A percentile compares a stretch with the other conserved stretches of the same genome.
Conservation (phyloP, 2,329 filamentous ascomycete species). For the Pestalotiopsis sp. region DNA sequence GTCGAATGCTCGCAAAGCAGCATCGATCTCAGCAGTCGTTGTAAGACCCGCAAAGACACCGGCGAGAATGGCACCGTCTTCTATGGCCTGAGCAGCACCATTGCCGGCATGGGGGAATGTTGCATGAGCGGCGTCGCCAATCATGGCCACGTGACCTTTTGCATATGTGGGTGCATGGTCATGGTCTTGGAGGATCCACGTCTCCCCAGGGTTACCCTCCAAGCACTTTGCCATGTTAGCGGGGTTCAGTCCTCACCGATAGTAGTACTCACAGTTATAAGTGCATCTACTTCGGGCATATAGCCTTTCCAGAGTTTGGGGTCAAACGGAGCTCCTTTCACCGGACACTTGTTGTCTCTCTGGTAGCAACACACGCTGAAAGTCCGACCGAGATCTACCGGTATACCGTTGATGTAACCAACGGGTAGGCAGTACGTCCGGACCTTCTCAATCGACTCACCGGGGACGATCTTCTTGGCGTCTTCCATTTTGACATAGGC, state of each 20-base stretch:
- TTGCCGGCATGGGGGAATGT: constrained; percentile 18
- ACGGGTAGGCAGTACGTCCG: constrained; percentile 16
- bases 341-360: constrained; percentile 13
- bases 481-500: constrained; percentile 11
- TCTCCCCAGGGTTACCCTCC: constrained; percentile 9
- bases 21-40: constrained; percentile 1
- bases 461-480: constrained; percentile 11
- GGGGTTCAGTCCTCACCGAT: neutral
- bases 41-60: constrained; percentile 10
- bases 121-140: constrained; percentile 18
- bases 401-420: constrained; percentile 18
- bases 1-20: constrained; percentile 14
- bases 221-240: constrained; percentile 10
- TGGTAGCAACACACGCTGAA: constrained; percentile 16
- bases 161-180: constrained; percentile 16
- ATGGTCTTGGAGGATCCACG: constrained; percentile 18
- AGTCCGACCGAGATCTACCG: constrained; percentile 16
- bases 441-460: constrained; percentile 16
- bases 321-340: neutral
- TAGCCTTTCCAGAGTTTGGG: constrained; percentile 12
- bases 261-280: constrained; percentile 12
- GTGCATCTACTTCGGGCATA: constrained; percentile 8
- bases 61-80: constrained; percentile 15
- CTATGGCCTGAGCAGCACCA: constrained; percentile 19
- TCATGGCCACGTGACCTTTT: constrained; percentile 15